phyloP scores from a whole-genome alignment of 345 rosid genomes.

The Rubroshorea leprosula region DNA sequence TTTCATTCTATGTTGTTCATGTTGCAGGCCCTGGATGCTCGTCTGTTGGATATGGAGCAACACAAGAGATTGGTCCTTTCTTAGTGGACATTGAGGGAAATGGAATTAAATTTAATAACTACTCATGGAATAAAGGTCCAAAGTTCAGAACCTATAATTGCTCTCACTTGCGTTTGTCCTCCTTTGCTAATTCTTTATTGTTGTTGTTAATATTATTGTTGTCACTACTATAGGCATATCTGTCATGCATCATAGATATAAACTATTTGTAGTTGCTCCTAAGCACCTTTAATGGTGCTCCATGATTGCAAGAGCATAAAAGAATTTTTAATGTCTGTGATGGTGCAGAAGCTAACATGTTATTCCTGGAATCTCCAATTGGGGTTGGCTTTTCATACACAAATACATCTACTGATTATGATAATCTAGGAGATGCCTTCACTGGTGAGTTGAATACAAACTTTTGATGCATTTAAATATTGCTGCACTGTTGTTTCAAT shows the following conservation, averaged over 20 bases:
- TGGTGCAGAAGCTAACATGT: slow-evolving; percentile 80
- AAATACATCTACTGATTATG: slow-evolving; percentile 60
- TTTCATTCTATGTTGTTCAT: slow-evolving; percentile 31
- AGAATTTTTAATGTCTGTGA: slow-evolving; percentile 20
- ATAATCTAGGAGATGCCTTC: slow-evolving; percentile 54
- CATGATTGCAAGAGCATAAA: slow-evolving; percentile 3
- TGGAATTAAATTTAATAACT: slow-evolving; percentile 53
- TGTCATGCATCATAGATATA: not conserved
- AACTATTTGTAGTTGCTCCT: slow-evolving; percentile 9
- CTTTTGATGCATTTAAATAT: no score
- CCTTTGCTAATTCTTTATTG: not conserved
- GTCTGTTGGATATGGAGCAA: slow-evolving; percentile 94
- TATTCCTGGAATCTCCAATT: slow-evolving; percentile 87
- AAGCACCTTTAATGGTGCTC: slow-evolving; percentile 13
- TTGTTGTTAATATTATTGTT: not conserved
- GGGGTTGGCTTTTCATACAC: slow-evolving; percentile 98
- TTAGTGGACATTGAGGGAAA: slow-evolving; percentile 59
- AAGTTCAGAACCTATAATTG: not conserved
- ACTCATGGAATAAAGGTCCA: slow-evolving; percentile 80
- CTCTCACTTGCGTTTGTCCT: not conserved
- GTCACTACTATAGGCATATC: not conserved
- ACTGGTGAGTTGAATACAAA: slow-evolving; percentile 46
- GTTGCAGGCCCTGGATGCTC: slow-evolving; percentile 95
- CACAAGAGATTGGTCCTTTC: slow-evolving; percentile 97
- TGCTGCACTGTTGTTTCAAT: no score